phyloP scores from a whole-genome alignment of 2,329 filamentous ascomycete species.

The Fusarium sp. region DNA sequence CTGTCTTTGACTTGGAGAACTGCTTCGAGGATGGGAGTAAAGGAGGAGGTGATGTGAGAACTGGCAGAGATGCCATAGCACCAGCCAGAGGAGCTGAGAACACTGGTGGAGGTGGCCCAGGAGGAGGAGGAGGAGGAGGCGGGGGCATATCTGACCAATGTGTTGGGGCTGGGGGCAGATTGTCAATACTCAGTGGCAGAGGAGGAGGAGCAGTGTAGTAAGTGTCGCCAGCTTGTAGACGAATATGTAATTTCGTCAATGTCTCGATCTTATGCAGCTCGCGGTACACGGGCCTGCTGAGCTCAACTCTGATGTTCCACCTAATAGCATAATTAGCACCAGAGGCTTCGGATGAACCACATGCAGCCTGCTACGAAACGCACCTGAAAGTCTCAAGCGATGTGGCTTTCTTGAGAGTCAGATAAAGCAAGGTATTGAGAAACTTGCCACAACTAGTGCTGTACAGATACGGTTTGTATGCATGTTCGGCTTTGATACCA shows the following conservation, averaged over 20 bases:
- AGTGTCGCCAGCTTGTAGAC: conserved; percentile 69
- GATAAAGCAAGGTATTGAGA: conserved; percentile 69
- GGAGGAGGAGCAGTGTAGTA: conserved; percentile 65
- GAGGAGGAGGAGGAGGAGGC: conserved; percentile 41
- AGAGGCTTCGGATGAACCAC: conserved; percentile 5
- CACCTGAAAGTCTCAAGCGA: conserved; percentile 69
- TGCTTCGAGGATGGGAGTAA: conserved; percentile 54
- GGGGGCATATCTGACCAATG: conserved; percentile 48
- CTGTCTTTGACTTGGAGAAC: conserved; percentile 50
- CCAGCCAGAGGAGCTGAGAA: conserved; percentile 36
- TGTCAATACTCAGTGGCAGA: conserved; percentile 54
- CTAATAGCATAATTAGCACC: conserved; percentile 49
- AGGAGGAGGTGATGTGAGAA: conserved; percentile 46
- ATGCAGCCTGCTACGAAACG: conserved; percentile 40
- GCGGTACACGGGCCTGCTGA: conserved; percentile 69
- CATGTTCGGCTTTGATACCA: conserved; percentile 65
- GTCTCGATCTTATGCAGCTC: conserved; percentile 66
- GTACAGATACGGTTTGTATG: conserved; percentile 67
- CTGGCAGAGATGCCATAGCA: conserved; percentile 27
- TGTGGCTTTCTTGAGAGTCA: conserved; percentile 67
- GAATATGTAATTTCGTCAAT: conserved; percentile 67
- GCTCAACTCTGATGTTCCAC: conserved; percentile 74
- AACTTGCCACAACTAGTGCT: conserved; percentile 71
- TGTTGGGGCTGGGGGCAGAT: conserved; percentile 48
- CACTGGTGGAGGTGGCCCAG: conserved; percentile 35